Evolutionary conservation across 2,329 filamentous ascomycete genomes (phyloP).

Genomic region (Cladosporium velox): DNA sequence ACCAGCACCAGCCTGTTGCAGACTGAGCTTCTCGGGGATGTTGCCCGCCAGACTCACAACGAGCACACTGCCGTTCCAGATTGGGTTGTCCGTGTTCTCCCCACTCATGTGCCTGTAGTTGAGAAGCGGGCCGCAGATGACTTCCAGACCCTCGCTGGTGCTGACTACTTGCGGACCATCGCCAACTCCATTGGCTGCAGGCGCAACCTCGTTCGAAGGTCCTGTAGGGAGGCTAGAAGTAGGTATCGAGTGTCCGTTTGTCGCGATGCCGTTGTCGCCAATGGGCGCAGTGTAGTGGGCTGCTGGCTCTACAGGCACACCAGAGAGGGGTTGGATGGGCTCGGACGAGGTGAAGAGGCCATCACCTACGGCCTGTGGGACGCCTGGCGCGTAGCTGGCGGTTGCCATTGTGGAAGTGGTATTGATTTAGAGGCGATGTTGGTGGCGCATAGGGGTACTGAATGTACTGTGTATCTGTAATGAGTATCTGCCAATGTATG

Average conservation of each 20-base stretch:
- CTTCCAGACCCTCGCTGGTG: constrained; percentile 50
- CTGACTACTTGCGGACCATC: constrained; percentile 46
- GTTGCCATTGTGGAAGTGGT: constrained; percentile 13
- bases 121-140: constrained; percentile 71
- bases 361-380: neutral
- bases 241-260: neutral
- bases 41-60: constrained; percentile 76
- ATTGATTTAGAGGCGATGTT: neutral
- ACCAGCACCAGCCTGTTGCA: constrained; percentile 47
- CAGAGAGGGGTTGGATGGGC: neutral
- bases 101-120: constrained; percentile 76
- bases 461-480: neutral
- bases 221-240: neutral
- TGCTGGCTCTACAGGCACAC: neutral
- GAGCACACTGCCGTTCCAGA: constrained; percentile 84
- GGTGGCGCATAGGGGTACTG: neutral
- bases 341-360: constrained; percentile 1
- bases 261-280: neutral
- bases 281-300: neutral
- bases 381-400: constrained; percentile 3
- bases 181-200: constrained; percentile 40
- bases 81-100: constrained; percentile 44
- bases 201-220: constrained; percentile 8
- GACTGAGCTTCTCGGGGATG: constrained; percentile 60
- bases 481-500: neutral